These are phyloP conservation scores for Alternaria sp. DNA, from an alignment of 2,329 filamentous ascomycete genomes.

Conservation along the genomic window DNA sequence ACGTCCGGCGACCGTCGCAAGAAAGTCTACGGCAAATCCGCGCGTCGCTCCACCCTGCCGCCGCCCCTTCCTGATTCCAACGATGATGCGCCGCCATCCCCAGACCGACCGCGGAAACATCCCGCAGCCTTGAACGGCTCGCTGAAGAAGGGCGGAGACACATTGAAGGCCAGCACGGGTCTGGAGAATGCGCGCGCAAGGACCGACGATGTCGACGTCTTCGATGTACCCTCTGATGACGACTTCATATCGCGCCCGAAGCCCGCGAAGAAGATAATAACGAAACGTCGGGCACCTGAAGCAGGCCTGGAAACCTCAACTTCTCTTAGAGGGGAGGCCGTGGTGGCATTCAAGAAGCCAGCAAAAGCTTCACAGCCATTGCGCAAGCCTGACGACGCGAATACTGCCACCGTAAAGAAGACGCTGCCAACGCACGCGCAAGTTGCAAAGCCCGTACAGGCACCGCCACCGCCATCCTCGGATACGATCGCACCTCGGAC, in stretches of 20 bases:
- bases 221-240: constrained; percentile 53
- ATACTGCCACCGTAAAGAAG: constrained; percentile 8
- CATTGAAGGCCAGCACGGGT: constrained; percentile 5
- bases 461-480: background rate
- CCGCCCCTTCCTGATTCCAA: constrained; percentile 19
- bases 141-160: constrained; percentile 15
- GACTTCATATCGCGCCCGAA: constrained; percentile 21
- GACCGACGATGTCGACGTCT: constrained; percentile 35
- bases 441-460: constrained; percentile 5
- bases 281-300: constrained; percentile 18
- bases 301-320: constrained; percentile 16
- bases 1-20: constrained; percentile 45
- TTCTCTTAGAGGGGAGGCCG: constrained; percentile 16
- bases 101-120: constrained; percentile 41
- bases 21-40: constrained; percentile 48
- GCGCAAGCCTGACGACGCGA: constrained; percentile 18
- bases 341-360: background rate
- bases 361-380: constrained; percentile 10
- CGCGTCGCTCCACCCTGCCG: constrained; percentile 28
- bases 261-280: constrained; percentile 19
- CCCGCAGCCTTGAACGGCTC: constrained; percentile 5
- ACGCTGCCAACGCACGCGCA: constrained; percentile 6
- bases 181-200: constrained; percentile 11
- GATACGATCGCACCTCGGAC: background rate
- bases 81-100: constrained; percentile 39